A percentile compares a stretch with the other conserved stretches of the same genome.
Evolutionary conservation across 345 rosid species (phyloP).

Genomic region (Lumnitzera littorea): DNA sequence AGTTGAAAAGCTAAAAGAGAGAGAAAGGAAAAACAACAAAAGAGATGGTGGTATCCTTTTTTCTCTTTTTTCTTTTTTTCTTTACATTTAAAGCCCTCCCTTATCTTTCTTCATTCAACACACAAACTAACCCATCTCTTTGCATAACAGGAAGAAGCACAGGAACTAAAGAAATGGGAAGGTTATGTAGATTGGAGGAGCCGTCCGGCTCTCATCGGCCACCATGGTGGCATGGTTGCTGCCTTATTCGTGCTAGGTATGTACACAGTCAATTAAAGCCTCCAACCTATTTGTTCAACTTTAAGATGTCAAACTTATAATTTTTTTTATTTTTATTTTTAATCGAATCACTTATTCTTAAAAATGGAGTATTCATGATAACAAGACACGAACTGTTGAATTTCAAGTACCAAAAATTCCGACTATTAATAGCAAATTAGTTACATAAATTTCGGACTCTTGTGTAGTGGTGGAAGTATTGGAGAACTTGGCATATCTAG

Average conservation of each 20-base stretch:
- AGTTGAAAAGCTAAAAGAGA: slow-evolving; percentile 1
- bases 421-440: not conserved
- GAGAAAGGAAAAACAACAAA: slow-evolving; percentile 5
- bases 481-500: slow-evolving; percentile 85
- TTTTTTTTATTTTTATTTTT: not conserved
- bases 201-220: slow-evolving; percentile 40
- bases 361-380: no score
- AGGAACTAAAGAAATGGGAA: slow-evolving; percentile 43
- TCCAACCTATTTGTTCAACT: not conserved
- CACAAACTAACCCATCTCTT: not conserved
- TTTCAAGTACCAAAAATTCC: no score
- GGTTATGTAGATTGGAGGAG: slow-evolving; percentile 79
- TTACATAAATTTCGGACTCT: not conserved
- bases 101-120: not conserved
- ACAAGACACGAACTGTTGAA: no score
- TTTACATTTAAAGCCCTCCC: not conserved
- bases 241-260: slow-evolving; percentile 67
- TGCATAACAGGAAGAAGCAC: slow-evolving; percentile 37
- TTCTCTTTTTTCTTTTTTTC: slow-evolving; percentile 1
- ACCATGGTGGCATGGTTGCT: slow-evolving; percentile 67
- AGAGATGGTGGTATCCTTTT: slow-evolving; percentile 53
- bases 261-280: slow-evolving; percentile 2
- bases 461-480: slow-evolving; percentile 63
- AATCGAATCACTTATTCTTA: not conserved
- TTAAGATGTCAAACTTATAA: not conserved